Evolutionary conservation across 2,329 filamentous ascomycete genomes (phyloP), one percentile per base, ranked within the genome.

Genomic region (Cephalotrichum gorgonifer): DNA sequence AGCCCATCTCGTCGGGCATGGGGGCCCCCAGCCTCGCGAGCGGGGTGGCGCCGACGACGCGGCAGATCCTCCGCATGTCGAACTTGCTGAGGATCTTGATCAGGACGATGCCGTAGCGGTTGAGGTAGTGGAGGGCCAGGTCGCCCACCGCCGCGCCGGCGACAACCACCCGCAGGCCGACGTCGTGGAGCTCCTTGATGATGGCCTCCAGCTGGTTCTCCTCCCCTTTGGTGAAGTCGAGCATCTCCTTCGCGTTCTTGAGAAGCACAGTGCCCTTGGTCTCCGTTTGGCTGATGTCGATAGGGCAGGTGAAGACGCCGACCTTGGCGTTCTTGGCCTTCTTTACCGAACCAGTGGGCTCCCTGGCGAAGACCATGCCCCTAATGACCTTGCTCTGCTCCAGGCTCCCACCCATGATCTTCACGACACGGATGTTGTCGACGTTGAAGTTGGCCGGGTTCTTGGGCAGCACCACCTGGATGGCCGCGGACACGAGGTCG

Each of bases 1-100:
- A 85, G 55, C 93, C 93, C 90, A 95, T 97, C 76, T 98, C 93
- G 58, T 98, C 93, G n/a, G 94, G 93, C 93, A 98, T 98, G 42
- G 93, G 93, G 15, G 94, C 93, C 55, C 93, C 93, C 44, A 98
- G 76, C 59, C 93, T 85, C 48, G 94, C 94, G 54, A 98, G 78
- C n/a, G 93, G 93, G 14, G 93, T 96, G 50, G 93, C 93, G 54
- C 91, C 91, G 47, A 97, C 91, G 23, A 98, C 93, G 54, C 93
- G 85, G 77, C 94, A 98, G 60, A 97, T 75, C 61, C 93, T 81
- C 58, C 93, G 85, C 53, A 98, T 81, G 71, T 98, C 93, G 62
- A 97, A 98, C 71, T 98, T 98, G 72, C 89, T 95, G 60, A 97
- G 81, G 57, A 98, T 85, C 70, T 95, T 95, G 75, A 98, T 91